Evolutionary conservation across 208 protist genomes (phyloP), one percentile per base, ranked within the genome.

Genomic region (Dictyostelium gargantuum): DNA sequence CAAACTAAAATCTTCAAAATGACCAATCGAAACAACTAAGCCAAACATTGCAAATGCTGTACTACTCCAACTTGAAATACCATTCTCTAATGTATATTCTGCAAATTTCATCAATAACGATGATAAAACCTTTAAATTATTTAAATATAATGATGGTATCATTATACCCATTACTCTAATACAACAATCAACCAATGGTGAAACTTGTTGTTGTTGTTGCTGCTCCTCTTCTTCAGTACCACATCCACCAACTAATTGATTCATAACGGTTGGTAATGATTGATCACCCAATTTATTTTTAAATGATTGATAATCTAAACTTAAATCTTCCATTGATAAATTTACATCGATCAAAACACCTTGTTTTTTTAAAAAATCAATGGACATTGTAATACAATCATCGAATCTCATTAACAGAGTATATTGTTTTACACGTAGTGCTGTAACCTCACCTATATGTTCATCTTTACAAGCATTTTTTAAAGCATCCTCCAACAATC

Each of bases 101-200:
- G 44, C 80, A 17, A 85, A 40, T 44, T 75, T 85, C 17, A 85
- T 38, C 10, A 85, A 38, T 8, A 85, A 6, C 5, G 63, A 50
- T 10, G 58, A 52, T 2, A 85, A 21, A 1, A 75, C 1, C 10
- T n/a, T 46, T 13, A 85, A 58, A 58, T 85, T 85, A 17, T 63
- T 85, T 9, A 85, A 85, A 58, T 73, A 85, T 8, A 85, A 50
- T 26, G 80, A 61, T 10, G 80, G 56, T 38, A 85, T 85, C 80
- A 85, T 85, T 5, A 75, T 85, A 23, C 66, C 63, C 63, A 85
- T 85, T 2, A 85, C n/a, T 21, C 72, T 74, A 15, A 85, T 9
- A 26, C 35, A 75, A 32, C 70, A 32, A 54, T 68, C 42, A 1
- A 42, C 48, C 1, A 50, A 42, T 10, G 58, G 44, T 29, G 58